These are phyloP conservation scores for Hypoxylon sp. DNA, from an alignment of 2,329 filamentous ascomycete species.

Conservation along the genomic window DNA sequence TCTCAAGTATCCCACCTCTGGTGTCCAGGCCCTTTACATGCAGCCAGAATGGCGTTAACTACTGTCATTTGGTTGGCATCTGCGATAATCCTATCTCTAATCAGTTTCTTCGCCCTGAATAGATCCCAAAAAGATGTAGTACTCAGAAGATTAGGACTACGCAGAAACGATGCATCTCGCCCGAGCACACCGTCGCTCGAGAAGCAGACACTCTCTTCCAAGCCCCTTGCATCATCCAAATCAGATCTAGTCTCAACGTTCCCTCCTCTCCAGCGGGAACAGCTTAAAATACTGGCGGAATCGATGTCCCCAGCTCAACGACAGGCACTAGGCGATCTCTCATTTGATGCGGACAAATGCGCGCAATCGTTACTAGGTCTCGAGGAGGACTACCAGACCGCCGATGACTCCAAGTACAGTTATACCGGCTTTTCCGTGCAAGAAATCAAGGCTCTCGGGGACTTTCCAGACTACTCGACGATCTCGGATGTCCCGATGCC, in stretches of 20 bases:
- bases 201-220: constrained; percentile 38
- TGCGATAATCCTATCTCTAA: constrained; percentile 34
- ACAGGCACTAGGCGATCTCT: constrained; percentile 32
- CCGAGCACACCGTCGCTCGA: constrained; percentile 39
- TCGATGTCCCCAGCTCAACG: constrained; percentile 29
- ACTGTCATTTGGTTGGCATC: constrained; percentile 34
- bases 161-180: constrained; percentile 15
- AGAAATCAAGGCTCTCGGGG: constrained; percentile 74
- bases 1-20: not conserved
- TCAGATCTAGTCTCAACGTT: constrained; percentile 35
- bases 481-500: constrained; percentile 80
- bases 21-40: too few species aligned
- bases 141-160: constrained; percentile 34
- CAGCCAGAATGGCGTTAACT: constrained; percentile 26
- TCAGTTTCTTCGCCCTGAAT: constrained; percentile 34
- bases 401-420: constrained; percentile 56
- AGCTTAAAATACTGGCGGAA: constrained; percentile 32
- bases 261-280: constrained; percentile 37
- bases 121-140: constrained; percentile 31
- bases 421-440: constrained; percentile 74
- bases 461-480: constrained; percentile 81
- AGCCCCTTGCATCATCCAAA: constrained; percentile 34
- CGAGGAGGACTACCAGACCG: constrained; percentile 48
- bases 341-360: constrained; percentile 34
- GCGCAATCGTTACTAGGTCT: constrained; percentile 45